Base-by-base conservation (phyloP, 805 yeast genomes). In the Blastobotrys robertii region DNA sequence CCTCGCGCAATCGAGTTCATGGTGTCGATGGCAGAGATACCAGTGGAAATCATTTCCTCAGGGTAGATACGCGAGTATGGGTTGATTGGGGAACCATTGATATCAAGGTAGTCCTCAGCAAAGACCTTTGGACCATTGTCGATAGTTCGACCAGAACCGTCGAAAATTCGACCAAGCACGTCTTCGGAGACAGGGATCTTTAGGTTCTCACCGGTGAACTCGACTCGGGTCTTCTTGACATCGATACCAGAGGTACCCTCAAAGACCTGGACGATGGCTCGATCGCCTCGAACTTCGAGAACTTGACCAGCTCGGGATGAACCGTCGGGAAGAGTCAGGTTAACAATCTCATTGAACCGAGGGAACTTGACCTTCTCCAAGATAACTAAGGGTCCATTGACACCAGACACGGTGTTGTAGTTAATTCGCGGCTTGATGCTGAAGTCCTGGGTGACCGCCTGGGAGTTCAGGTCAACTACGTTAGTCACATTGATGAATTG, bases 1-100 rank as follows among this genome's bases (percentile, higher is more conserved):
- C 99, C 99, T 77, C 99, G 85, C 47, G 99, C 99, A 74, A 92
- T 92, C 36, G 98, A 90, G 70, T 92, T 94, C 98, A 92, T 92
- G 45, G 97, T 88, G 66, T 92, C 99, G 62, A 92, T 92, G 40
- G 98, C 96, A 39, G 97, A 88, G 51, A 92, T 76, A 77, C 99
- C 99, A 13, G 99, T 94, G 42, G 97, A 87, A 57, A 92, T 92
- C 99, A 92, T 92, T 72, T 92, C 99, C 73, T 92, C 98, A 28
- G 99, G 99, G 65, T 94, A 94, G 56, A 92, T 92, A 70, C 99
- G 88, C 36, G 97, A 94, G 65, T 69, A 92, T 43, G 99, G 99
- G 63, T 92, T 92, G 67, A 92, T 92, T 60, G 99, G 97, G 35
- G 97, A 87, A 46, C 99, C 99, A 65, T 92, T 94, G 63, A 92